Base-by-base conservation (phyloP, 805 yeast genomes). In the Schizosaccharomyces japonicus region DNA sequence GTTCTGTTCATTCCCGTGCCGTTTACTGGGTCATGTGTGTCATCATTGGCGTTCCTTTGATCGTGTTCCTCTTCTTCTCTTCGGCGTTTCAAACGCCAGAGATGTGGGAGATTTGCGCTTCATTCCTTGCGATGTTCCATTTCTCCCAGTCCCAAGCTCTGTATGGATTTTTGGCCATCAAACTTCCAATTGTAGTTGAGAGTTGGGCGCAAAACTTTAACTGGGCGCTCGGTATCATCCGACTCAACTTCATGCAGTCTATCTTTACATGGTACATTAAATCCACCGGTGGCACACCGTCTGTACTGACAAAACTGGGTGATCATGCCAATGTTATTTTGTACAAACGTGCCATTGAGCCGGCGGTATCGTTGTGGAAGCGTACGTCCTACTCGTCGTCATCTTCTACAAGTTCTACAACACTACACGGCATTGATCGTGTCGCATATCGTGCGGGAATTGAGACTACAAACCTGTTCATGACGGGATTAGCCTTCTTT, bases 1-100 rank as follows among this genome's bases (percentile, higher is more conserved):
- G 80, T 57, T 85, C 96, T 1, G 98, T 90, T 26, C 92, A 84
- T 62, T 82, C 94, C 25, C 75, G 75, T 55, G 84, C 78, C 54
- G 94, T 90, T 2, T 72, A 92, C 4, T 87, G 98, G 98, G 94
- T 94, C 7, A 79, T 90, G 54, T 96, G 95, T 3, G 85, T 83
- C 21, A 71, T 90, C 39, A 74, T 95, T 2, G 92, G 94, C 45
- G 60, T 82, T 42, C 96, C 96, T 51, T 71, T 90, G 45, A 60
- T 84, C 44, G 78, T 92, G 3, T 80, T 95, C 1, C 94, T 94
- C 23, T 71, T 83, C 49, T 75, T 83, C 31, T 81, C 94, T 0
- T 75, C 84, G 36, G 69, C 79, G 53, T 95, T 96, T 8, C 90
- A 85, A 60, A 76, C 90, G 17, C 75, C 77, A 51, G 87, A 95